A percentile compares a stretch with the other conserved stretches of the same genome.
Conservation (phyloP, 2,329 filamentous ascomycete species). For the Pseudocercospora cruenta region DNA sequence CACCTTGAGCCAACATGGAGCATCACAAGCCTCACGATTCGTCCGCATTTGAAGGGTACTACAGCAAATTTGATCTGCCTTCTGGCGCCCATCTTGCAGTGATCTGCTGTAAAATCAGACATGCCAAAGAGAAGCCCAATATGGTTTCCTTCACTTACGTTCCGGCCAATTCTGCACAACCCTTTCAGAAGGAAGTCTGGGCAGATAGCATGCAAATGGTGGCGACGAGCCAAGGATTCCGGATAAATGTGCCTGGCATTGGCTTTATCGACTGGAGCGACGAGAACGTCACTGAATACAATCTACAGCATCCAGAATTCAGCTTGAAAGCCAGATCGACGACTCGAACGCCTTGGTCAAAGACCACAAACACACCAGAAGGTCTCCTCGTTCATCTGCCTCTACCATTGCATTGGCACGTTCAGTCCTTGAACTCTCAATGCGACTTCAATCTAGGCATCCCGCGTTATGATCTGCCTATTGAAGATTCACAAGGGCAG, state of each 20-base stretch:
- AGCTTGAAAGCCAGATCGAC: slow-evolving; percentile 46
- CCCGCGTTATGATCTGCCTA: slow-evolving; percentile 32
- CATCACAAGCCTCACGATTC: slow-evolving; percentile 47
- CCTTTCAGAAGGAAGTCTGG: slow-evolving; percentile 50
- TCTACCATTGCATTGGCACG: slow-evolving; percentile 57
- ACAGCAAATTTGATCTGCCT: slow-evolving; percentile 54
- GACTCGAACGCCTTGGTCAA: slow-evolving; percentile 45
- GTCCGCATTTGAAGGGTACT: slow-evolving; percentile 55
- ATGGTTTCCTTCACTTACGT: slow-evolving; percentile 57
- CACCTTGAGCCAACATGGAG: slow-evolving; percentile 39
- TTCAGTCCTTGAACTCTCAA: slow-evolving; percentile 50
- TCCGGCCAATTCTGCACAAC: slow-evolving; percentile 38
- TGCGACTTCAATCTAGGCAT: slow-evolving; percentile 47
- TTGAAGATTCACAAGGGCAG: slow-evolving; percentile 35
- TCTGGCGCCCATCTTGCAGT: slow-evolving; percentile 52
- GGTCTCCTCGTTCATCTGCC: slow-evolving; percentile 50
- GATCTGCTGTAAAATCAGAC: slow-evolving; percentile 52
- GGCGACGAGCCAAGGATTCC: slow-evolving; percentile 42
- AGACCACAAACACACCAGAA: slow-evolving; percentile 47
- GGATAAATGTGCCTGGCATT: slow-evolving; percentile 45
- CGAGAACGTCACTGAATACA: slow-evolving; percentile 45
- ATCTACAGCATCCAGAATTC: slow-evolving; percentile 41
- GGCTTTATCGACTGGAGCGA: slow-evolving; percentile 44
- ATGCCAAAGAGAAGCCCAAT: slow-evolving; percentile 45
- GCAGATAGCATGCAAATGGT: slow-evolving; percentile 45